These are phyloP conservation scores for Chamaecyparis obtusa DNA, from an alignment of 75 land plant species.

Conservation along the genomic window DNA sequence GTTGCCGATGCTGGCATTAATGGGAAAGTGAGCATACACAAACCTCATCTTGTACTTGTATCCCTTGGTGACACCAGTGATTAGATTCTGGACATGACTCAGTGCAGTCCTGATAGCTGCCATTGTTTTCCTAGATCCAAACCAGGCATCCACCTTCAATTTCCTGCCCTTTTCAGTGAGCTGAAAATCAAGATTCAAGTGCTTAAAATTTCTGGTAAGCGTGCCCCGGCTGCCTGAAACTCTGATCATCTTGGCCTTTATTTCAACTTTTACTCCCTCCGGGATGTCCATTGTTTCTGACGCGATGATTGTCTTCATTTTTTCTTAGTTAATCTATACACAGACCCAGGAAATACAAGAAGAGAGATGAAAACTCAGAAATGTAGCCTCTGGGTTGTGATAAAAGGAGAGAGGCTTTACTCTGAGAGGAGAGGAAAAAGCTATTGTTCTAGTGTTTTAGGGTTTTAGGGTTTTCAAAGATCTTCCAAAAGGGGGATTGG, in stretches of 20 bases:
- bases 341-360: neutral
- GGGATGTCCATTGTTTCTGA: constrained; percentile 76
- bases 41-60: constrained; percentile 87
- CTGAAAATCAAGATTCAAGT: constrained; percentile 50
- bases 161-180: constrained; percentile 41
- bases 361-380: too few relatives aligned
- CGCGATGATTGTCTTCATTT: constrained; percentile 71
- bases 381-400: too few relatives aligned
- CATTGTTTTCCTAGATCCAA: constrained; percentile 74
- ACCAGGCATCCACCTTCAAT: constrained; percentile 88
- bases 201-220: constrained; percentile 62
- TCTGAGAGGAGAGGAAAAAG: too few relatives aligned
- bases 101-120: constrained; percentile 88
- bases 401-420: too few relatives aligned
- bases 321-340: neutral
- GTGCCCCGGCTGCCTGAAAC: constrained; percentile 75
- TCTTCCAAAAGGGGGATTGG: too few relatives aligned
- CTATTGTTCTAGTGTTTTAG: too few relatives aligned
- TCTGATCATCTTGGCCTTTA: constrained; percentile 66
- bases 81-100: constrained; percentile 76
- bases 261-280: constrained; percentile 61
- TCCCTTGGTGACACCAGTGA: constrained; percentile 86
- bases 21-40: constrained; percentile 90
- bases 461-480: neutral
- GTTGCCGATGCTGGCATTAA: constrained; percentile 67